A percentile compares a stretch with the other conserved stretches of the same genome.
These are phyloP conservation scores for Nicotiana tomentosiformis DNA, from an alignment of 257 asterid genomes.

Conservation along the genomic window DNA sequence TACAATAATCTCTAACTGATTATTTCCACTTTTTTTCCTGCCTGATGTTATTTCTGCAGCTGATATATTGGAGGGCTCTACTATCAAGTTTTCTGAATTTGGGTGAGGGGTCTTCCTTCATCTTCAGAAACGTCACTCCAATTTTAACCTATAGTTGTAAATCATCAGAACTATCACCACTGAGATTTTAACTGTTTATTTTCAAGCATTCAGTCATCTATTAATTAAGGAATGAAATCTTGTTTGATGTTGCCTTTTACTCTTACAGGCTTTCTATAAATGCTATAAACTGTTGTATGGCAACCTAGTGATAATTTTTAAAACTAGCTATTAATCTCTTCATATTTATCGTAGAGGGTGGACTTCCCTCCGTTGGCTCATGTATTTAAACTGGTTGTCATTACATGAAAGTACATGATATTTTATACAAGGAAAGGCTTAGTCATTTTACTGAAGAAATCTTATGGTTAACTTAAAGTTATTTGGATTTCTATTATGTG, in stretches of 20 bases:
- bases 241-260: background rate
- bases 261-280: background rate
- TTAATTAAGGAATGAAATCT: background rate
- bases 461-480: no score
- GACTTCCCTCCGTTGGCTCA: background rate
- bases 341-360: background rate
- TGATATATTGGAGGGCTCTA: background rate
- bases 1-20: background rate
- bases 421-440: background rate
- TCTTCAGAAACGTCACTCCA: background rate
- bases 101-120: background rate
- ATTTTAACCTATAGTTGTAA: conserved; percentile 10
- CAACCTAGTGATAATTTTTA: background rate
- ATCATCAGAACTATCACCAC: background rate
- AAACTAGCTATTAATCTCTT: background rate
- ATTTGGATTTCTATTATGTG: no score
- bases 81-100: background rate
- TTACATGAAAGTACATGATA: background rate
- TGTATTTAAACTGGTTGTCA: background rate
- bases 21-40: background rate
- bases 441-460: no score
- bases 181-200: background rate
- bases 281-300: background rate
- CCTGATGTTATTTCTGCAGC: background rate
- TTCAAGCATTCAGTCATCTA: background rate